Conservation (phyloP, 148 eudicot species). For the Silene uniflora region DNA sequence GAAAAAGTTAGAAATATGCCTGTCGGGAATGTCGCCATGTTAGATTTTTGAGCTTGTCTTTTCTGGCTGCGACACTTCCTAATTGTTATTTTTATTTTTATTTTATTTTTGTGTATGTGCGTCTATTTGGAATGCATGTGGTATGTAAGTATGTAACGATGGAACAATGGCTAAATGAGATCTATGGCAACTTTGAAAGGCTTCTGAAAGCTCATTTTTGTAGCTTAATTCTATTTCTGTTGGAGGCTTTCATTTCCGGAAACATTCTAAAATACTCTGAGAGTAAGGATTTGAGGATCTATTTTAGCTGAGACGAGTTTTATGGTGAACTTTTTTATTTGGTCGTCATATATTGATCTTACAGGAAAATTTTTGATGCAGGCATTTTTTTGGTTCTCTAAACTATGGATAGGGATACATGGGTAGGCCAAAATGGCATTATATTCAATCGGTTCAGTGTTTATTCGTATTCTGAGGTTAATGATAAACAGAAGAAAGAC, state of each 20-base stretch:
- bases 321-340: neutral
- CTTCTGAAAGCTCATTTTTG: neutral
- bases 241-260: neutral
- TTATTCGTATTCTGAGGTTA: slow-evolving; percentile 40
- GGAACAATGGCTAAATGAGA: too few relatives aligned
- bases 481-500: slow-evolving; percentile 49
- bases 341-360: neutral
- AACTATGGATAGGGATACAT: slow-evolving; percentile 55
- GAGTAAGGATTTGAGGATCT: too few relatives aligned
- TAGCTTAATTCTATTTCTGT: neutral
- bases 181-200: neutral
- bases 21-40: too few relatives aligned
- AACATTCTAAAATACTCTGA: neutral
- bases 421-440: slow-evolving; percentile 45
- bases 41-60: too few relatives aligned
- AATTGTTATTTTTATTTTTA: too few relatives aligned
- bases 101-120: too few relatives aligned
- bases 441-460: slow-evolving; percentile 26
- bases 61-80: too few relatives aligned
- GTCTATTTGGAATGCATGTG: neutral
- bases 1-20: too few relatives aligned
- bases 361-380: slow-evolving; percentile 15
- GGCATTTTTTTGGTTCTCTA: slow-evolving; percentile 1
- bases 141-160: neutral
- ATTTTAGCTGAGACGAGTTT: neutral